These are phyloP conservation scores for Chenopodium berlandieri DNA, from an alignment of 148 eudicot species.

Conservation along the genomic window DNA sequence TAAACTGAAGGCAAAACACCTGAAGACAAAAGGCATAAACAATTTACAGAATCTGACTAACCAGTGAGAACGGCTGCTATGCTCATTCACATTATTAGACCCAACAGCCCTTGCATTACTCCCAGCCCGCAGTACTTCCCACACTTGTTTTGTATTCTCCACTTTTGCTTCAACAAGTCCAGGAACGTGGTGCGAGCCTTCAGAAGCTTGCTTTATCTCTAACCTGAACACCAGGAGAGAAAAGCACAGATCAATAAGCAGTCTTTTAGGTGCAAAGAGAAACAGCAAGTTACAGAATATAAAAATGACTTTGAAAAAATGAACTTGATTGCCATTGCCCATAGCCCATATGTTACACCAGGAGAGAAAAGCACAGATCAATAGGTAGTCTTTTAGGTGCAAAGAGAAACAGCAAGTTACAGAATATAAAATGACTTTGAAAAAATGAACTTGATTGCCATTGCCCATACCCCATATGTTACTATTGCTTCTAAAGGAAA, in stretches of 20 bases:
- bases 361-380: not conserved
- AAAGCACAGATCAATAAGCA: not conserved
- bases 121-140: constrained; percentile 84
- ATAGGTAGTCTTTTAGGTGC: not conserved
- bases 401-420: too few species aligned
- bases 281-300: too few species aligned
- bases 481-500: not conserved
- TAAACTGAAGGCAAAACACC: not conserved
- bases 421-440: too few species aligned
- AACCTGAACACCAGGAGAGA: constrained; percentile 40
- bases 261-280: too few species aligned
- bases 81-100: constrained; percentile 92
- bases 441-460: not conserved
- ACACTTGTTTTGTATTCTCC: constrained; percentile 62
- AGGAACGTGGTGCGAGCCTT: constrained; percentile 82
- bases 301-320: too few species aligned
- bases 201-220: constrained; percentile 87
- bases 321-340: not conserved
- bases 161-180: constrained; percentile 91
- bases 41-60: constrained; percentile 23
- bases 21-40: not conserved
- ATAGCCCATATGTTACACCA: not conserved
- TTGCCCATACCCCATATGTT: not conserved
- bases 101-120: constrained; percentile 92
- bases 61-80: constrained; percentile 98